Evolutionary conservation across 179 eudicot species (phyloP), one percentile per base, ranked within the genome.

Genomic region (Gypsophila paniculata): DNA sequence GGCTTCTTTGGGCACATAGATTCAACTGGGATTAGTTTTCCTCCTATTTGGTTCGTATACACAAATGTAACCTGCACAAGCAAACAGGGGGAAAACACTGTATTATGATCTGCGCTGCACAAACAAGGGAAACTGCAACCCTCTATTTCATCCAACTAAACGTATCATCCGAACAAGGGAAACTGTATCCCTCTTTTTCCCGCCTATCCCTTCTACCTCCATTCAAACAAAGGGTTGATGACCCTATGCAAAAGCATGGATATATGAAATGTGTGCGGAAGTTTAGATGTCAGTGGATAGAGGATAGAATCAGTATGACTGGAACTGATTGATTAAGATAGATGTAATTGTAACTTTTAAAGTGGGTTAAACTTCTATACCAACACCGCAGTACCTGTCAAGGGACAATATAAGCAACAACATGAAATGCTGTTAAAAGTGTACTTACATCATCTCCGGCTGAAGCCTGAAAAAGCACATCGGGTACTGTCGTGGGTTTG

Each of bases 401-500:
- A 46, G 34, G 63, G 63, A 76, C 18, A 61, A 60, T 46, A 53
- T 61, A 72, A 69, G 64, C 38, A n/a, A 53, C 59, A 36, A 2
- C 6, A 18, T 17, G 32, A 57, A 42, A 68, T 26, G 6, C 71
- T 21, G 21, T 12, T 1, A 26, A 69, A 67, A 70, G 1, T 63
- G 62, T 15, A 84, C 85, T 77, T 25, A 95, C 99, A 87, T 95
- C 99, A 69, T 92, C 95, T 79, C 97, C 97, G 5, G 99, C 96
- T 72, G 99, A 84, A 83, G 88, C 95, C 82, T 92, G 97, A 49
- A 95, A 84, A 67, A 92, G 85, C 65, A 77, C 80, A 86, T 95
- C 99, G 44, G 99, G 99, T 62, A 92, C 93, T 25, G 96, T 75
- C 29, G 87, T 61, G 59, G 96, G 79, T 21, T 65, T 79, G 74